Evolutionary conservation across 2,329 filamentous ascomycete species (phyloP), one percentile per base, ranked within the genome.

Genomic region (Daldinia sp.): DNA sequence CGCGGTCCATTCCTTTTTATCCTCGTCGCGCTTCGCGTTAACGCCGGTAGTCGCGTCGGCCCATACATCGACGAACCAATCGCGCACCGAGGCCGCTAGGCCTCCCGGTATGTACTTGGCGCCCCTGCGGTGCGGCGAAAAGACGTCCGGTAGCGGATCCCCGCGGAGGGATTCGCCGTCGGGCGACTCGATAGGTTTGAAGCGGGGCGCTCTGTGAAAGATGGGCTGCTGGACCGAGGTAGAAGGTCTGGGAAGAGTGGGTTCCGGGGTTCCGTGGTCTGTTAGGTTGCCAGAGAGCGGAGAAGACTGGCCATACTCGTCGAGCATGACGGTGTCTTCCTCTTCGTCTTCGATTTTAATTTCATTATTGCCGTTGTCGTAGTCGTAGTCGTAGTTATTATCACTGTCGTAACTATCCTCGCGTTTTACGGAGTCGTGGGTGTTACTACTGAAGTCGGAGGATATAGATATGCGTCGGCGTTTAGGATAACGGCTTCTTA

Each of bases 51-150:
- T 35, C 15, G 69, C 69, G 15, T 73, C 74, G 0, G 78, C 77
- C 67, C 83, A 82, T 44, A 82, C 78, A 55, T 82, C 81, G 42
- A 84, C 78, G 35, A 84, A 78, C 82, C 82, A 84, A 74, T 81
- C 79, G 6, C 82, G 78, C 7, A 84, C 73, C 63, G 81, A 79
- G 1, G 81, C 78, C 2, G 82, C 82, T 12, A 84, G 76, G 0
- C 82, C 82, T 13, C 81, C 81, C 0, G 79, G 70, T 4, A 82
- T 65, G 55, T 82, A 83, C 68, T 71, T 77, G 1, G 73, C 74
- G 35, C 75, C 78, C 6, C 33, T 7, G 50, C 80, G 77, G 39
- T 77, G 79, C 1, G 81, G 81, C 4, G 81, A 83, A 70, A 83
- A 82, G 20, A 73, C 76, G 37, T 82, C 81, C 3, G 81, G 78